Evolutionary conservation across 345 rosid species (phyloP), one percentile per base, ranked within the genome.

Genomic region (Ricinus communis): DNA sequence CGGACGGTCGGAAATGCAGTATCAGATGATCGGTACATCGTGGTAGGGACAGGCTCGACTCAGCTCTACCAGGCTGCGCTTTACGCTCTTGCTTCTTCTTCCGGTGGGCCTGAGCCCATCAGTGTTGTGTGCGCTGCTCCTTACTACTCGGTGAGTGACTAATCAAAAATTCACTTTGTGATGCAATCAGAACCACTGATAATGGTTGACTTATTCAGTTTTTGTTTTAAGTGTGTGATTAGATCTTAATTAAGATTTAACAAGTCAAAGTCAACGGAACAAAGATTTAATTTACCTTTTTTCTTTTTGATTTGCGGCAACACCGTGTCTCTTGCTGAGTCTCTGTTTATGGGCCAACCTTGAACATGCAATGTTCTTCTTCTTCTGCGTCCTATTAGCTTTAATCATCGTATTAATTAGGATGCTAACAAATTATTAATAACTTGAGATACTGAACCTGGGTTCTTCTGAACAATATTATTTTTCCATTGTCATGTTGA

Each of bases 1-100:
- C 53, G 72, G 4, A 78, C 55, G 43, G 85, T 87, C 13, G 88
- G 93, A 10, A 95, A 95, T 62, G 97, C 97, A 2, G 82, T 68
- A 4, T 61, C 81, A 0, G 86, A 85, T 1, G 93, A 76, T 21
- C 73, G 84, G 0, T 72, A 82, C 71, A 27, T 92, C 58, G 86
- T 95, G 73, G 95, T 89, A 25, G 99, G 99, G 30, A 89, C 92
- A 0, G 99, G 99, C 9, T 90, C 99, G 1, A 83, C 97, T 6
- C 97, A 90, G 82, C 90, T 95, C 24, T 79, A 76, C 56, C 87
- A 82, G 68, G 99, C 99, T 0, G 86, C 86, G 51, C 79, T 95
- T 10, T 91, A 83, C 69, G 99, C 99, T 60, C 86, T 91, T 62
- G 1, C 8, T 11, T 62, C 90, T 64, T 76, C 86, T 12, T 72